phyloP scores from a whole-genome alignment of 108 stramenopile genomes.

The Poteriospumella lacustris region DNA sequence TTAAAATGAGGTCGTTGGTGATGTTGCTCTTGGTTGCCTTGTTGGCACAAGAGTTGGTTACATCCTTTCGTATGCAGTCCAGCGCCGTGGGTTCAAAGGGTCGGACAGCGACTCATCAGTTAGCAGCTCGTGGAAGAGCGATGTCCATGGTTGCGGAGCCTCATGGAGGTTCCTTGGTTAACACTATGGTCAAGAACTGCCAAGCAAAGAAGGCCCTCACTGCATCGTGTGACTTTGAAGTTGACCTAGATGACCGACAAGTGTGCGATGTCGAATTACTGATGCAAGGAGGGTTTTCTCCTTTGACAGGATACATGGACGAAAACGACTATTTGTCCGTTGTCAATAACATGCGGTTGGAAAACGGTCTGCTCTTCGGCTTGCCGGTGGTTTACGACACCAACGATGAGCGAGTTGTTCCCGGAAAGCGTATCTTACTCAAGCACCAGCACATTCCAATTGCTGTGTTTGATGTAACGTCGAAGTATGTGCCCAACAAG shows the following conservation, averaged over 20 bases:
- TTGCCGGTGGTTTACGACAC: constrained; percentile 97
- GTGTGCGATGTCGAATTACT: constrained; percentile 14
- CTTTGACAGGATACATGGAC: constrained; percentile 95
- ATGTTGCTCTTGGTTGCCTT: too few species aligned
- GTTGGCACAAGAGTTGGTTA: too few species aligned
- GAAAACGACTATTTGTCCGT: constrained; percentile 70
- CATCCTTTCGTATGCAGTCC: too few species aligned
- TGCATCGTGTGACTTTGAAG: constrained; percentile 10
- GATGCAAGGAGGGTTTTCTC: constrained; percentile 82
- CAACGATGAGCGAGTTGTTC: constrained; percentile 73
- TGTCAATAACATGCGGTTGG: background rate
- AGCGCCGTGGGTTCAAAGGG: too few species aligned
- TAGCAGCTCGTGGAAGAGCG: too few species aligned
- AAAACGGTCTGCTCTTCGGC: constrained; percentile 71
- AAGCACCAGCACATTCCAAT: constrained; percentile 82
- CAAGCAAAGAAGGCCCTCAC: background rate
- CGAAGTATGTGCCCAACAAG: constrained; percentile 89
- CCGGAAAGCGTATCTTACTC: constrained; percentile 82
- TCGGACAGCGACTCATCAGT: too few species aligned
- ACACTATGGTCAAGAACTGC: constrained; percentile 68
- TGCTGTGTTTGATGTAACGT: constrained; percentile 84
- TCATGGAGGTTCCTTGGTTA: constrained; percentile 87
- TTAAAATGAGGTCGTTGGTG: too few species aligned
- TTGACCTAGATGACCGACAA: constrained; percentile 11
- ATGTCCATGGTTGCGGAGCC: constrained; percentile 41